Conservation (phyloP, 768 basidiomycete species). For the Podaxis rugospora region DNA sequence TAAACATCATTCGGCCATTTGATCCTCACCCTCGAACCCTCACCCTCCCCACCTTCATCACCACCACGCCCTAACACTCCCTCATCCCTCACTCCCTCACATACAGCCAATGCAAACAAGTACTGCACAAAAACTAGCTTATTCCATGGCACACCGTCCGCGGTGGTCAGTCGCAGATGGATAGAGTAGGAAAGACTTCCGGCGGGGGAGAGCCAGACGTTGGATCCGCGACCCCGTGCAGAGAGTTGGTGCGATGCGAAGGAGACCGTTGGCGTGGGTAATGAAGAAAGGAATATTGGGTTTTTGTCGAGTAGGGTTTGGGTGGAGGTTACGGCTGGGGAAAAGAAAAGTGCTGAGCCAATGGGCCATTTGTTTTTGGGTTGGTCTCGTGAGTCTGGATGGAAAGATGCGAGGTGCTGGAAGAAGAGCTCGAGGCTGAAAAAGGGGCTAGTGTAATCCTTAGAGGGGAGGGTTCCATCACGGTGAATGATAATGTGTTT, state of each 20-base stretch:
- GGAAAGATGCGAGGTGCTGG: slow-evolving; percentile 33
- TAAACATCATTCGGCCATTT: slow-evolving; percentile 99
- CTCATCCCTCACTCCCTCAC: slow-evolving; percentile 70
- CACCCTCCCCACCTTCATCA: slow-evolving; percentile 30
- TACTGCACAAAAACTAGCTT: slow-evolving; percentile 94
- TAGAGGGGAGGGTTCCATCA: slow-evolving; percentile 42
- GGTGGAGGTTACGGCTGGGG: slow-evolving; percentile 88
- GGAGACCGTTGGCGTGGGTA: slow-evolving; percentile 77
- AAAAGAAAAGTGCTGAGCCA: slow-evolving; percentile 81
- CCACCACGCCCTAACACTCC: slow-evolving; percentile 42
- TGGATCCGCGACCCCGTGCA: slow-evolving; percentile 84
- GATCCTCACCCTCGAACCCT: slow-evolving; percentile 48
- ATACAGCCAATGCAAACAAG: slow-evolving; percentile 84
- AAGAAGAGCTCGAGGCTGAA: slow-evolving; percentile 71
- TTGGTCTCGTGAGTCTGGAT: slow-evolving; percentile 24
- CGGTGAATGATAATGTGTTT: slow-evolving; percentile 53
- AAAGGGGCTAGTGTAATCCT: slow-evolving; percentile 52
- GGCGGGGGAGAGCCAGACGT: slow-evolving; percentile 88
- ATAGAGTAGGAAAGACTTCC: slow-evolving; percentile 88
- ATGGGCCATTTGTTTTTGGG: slow-evolving; percentile 40
- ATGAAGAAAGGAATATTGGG: slow-evolving; percentile 55
- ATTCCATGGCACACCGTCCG: slow-evolving; percentile 7
- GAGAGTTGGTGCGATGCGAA: slow-evolving; percentile 85
- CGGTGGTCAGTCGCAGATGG: slow-evolving; percentile 55
- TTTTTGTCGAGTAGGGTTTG: slow-evolving; percentile 95